Evolutionary conservation across 495 filamentous ascomycete genomes (phyloP), one percentile per base, ranked within the genome.

Genomic region (Astrothelium subdiscretum): DNA sequence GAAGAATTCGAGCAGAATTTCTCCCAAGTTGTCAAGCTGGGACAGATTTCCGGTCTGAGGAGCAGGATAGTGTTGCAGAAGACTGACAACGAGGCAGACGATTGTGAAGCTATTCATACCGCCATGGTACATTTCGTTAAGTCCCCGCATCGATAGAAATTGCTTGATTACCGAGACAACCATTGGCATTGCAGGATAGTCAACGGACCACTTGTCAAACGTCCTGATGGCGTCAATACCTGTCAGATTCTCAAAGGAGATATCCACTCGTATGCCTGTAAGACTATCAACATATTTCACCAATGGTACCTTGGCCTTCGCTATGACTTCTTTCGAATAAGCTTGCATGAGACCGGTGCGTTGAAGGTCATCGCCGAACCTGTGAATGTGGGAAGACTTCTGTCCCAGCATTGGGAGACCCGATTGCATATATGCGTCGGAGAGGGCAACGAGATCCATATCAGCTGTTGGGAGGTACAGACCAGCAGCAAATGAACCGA

Each of bases 31-130:
- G 6, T 84, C 78, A 43, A 82, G 76, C 0, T 81, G 77, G 26
- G 79, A 70, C 67, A 87, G 71, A 31, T 80, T 76, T 15, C 79
- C 74, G 60, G 76, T 80, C 59, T 85, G 81, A 2, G 87, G 72
- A 57, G 85, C 78, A 3, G 91, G 89, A 76, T 87, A 80, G 62
- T 86, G 81, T 67, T 96, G 87, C 18, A 97, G 74, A 66, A 96
- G 76, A 72, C 85, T 90, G 58, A 90, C 85, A n/a, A 97, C 88
- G 44, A 98, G 80, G 75, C 95, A 98, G 43, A 87, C 96, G 59
- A 95, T 87, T 1, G 91, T 87, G 69, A 97, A 97, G 1, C 92
- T 92, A 35, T 94, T 95, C n/a, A 98, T 79, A 0, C 95, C 95
- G 61, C 95, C 95, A 48, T 82, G 86, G 22, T 86, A 84, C 2